Evolutionary conservation across 2,329 filamentous ascomycete species (phyloP).

Genomic region (Pyrenochaeta sp.): DNA sequence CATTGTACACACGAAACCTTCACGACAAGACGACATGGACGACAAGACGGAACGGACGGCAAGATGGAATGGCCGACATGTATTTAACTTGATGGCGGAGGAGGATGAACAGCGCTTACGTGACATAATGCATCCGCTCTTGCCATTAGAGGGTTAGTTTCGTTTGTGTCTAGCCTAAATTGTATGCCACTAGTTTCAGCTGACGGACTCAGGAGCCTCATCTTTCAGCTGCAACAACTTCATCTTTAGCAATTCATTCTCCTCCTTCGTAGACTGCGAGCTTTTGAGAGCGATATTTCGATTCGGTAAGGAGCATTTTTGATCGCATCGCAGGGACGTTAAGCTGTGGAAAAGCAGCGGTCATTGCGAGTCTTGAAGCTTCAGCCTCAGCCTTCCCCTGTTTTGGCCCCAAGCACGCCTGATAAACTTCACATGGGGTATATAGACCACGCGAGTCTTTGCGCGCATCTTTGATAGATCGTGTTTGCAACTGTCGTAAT

Average conservation of each 20-base stretch:
- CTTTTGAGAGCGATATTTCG: neutral
- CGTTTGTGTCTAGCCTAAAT: slow-evolving; percentile 3
- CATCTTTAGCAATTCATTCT: neutral
- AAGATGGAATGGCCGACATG: no score
- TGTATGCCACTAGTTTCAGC: slow-evolving; percentile 10
- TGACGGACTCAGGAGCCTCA: neutral
- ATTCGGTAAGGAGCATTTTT: neutral
- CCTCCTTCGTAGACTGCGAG: neutral
- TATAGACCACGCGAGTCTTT: slow-evolving; percentile 1
- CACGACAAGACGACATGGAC: neutral
- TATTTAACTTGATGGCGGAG: neutral
- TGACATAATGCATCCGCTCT: neutral
- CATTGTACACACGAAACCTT: no score
- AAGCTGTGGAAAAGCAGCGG: neutral
- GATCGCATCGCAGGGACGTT: neutral
- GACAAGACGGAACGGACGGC: no score
- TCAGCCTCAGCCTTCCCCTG: slow-evolving; percentile 7
- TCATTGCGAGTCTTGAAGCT: neutral
- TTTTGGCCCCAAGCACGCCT: slow-evolving; percentile 12
- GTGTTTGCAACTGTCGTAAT: neutral
- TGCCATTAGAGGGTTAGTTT: slow-evolving; percentile 4
- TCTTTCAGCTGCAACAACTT: neutral
- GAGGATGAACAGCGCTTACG: slow-evolving; percentile 3
- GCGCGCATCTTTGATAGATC: neutral
- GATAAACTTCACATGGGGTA: slow-evolving; percentile 1